These are phyloP conservation scores for Ogataea pilisensis DNA, from an alignment of 805 yeast genomes.

Conservation along the genomic window DNA sequence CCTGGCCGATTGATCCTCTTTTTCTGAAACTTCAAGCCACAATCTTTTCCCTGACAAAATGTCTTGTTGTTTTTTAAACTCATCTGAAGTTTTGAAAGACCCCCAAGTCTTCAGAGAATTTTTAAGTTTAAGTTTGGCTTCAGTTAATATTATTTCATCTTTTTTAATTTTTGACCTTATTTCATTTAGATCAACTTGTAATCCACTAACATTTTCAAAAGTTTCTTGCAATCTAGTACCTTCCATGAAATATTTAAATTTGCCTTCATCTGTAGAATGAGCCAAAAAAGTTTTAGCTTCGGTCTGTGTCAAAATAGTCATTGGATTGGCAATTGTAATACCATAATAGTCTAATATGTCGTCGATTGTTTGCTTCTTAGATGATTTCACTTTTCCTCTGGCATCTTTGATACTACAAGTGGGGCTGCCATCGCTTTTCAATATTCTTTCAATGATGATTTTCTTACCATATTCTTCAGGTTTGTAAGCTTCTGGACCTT, in stretches of 20 bases:
- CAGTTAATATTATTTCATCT: constrained; percentile 24
- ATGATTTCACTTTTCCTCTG: constrained; percentile 49
- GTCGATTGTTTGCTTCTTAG: constrained; percentile 61
- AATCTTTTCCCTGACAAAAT: constrained; percentile 43
- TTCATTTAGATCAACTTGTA: constrained; percentile 38
- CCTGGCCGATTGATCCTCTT: constrained; percentile 19
- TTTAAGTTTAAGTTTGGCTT: constrained; percentile 36
- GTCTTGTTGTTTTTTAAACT: constrained; percentile 36
- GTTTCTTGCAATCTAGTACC: constrained; percentile 74
- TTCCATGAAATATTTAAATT: constrained; percentile 72
- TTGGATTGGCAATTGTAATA: constrained; percentile 82
- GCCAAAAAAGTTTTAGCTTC: constrained; percentile 88
- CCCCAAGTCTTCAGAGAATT: constrained; percentile 39
- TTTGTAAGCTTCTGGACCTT: constrained; percentile 60
- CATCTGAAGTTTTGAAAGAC: constrained; percentile 38
- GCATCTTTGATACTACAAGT: constrained; percentile 53
- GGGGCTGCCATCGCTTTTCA: constrained; percentile 49
- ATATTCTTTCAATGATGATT: constrained; percentile 66
- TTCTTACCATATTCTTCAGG: constrained; percentile 63
- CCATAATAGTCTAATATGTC: constrained; percentile 66
- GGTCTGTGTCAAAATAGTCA: constrained; percentile 91
- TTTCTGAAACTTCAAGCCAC: constrained; percentile 40
- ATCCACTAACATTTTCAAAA: constrained; percentile 44
- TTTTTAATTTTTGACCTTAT: constrained; percentile 37
- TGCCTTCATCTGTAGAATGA: constrained; percentile 63